Evolutionary conservation across 2,329 filamentous ascomycete species (phyloP), one percentile per base, ranked within the genome.

Genomic region (Chrysoporthe cubensis): DNA sequence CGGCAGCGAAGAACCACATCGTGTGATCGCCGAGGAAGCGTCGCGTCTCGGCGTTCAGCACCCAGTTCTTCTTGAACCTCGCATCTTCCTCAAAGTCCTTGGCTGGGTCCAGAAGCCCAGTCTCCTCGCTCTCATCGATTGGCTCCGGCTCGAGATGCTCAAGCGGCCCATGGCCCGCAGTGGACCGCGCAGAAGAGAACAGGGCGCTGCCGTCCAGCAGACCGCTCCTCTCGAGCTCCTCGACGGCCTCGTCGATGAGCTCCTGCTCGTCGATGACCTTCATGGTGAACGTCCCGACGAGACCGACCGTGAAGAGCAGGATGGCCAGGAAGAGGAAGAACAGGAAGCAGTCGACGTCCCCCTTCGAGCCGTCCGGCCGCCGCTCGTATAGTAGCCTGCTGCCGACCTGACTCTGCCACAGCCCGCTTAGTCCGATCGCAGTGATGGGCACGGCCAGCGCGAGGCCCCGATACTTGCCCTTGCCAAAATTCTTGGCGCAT

Each of bases 401-500:
- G 42, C 91, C 95, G 34, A 97, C 81, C 81, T 98, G 95, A 74
- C 93, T 96, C 80, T 96, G 86, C 92, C 96, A 97, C 91, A 99
- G 95, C 60, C 94, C 94, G 75, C 94, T 97, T 66, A 99, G 79
- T 0, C 96, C 96, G 77, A 97, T 97, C 7, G 92, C 91, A 0
- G 96, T 93, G 77, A 98, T 97, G 1, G 96, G 96, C 69, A 93
- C 85, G 1, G 95, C 94, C 66, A 99, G 84, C 69, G 96, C 95
- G 62, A 99, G 81, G 0, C 96, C 96, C 74, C 95, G 91, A 75
- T 96, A 90, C 75, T 90, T 92, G 4, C 94, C 93, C 69, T 91
- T 89, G 61, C 94, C 94, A 80, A 98, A 99, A 80, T 98, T 99
- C 88, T 99, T 99, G 46, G 96, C 96, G 76, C 94, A 97, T 0